Percentiles rank a stretch among this genome's conserved stretches.
Conservation (phyloP, 176 grass and related monocot genomes). For the Zizania latifolia region DNA sequence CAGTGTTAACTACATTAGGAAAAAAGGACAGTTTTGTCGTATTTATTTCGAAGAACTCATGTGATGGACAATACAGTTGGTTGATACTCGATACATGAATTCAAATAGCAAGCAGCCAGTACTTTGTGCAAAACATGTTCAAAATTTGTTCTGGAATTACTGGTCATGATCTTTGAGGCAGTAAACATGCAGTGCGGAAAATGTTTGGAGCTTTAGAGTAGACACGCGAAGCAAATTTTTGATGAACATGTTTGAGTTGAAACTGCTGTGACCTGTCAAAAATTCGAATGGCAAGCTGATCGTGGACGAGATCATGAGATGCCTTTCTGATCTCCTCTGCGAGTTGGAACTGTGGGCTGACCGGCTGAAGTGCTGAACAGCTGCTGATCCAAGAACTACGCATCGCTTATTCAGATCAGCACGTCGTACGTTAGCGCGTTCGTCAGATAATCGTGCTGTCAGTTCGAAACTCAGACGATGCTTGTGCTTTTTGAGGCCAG, state of each 20-base stretch:
- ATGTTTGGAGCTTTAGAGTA: no score
- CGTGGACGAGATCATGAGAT: background rate
- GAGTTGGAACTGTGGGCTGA: background rate
- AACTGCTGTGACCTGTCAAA: background rate
- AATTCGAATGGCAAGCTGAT: background rate
- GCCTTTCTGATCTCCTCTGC: background rate
- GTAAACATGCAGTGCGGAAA: no score
- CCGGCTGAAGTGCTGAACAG: no score
- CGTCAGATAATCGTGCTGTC: constrained; percentile 9
- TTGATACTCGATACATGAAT: constrained; percentile 27
- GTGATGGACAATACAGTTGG: constrained; percentile 10
- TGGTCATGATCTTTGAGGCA: background rate
- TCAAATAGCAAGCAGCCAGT: constrained; percentile 14
- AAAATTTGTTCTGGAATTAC: background rate
- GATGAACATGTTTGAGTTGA: background rate
- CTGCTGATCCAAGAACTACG: background rate
- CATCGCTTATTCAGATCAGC: background rate
- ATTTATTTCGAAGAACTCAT: constrained; percentile 8
- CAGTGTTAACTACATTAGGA: constrained; percentile 26
- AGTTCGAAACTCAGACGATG: background rate
- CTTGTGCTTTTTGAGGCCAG: background rate
- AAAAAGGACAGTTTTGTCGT: constrained; percentile 31
- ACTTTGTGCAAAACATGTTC: background rate
- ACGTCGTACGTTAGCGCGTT: background rate
- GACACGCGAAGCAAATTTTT: background rate